These are phyloP conservation scores for Mycena haematopus DNA, from an alignment of 768 basidiomycete species.

Conservation along the genomic window DNA sequence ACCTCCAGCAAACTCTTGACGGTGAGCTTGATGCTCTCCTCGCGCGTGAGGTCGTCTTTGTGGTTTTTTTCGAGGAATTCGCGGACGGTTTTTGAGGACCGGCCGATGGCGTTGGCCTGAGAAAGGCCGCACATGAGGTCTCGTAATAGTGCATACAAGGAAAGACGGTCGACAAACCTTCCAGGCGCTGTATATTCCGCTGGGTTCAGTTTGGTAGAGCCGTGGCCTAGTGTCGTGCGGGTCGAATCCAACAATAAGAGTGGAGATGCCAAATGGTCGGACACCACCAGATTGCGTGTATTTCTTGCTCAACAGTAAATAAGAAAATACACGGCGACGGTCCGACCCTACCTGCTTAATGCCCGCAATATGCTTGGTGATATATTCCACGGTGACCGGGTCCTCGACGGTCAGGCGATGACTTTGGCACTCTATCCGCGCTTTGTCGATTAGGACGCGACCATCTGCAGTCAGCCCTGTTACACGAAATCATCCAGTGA, in stretches of 20 bases:
- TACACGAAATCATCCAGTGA: conserved; percentile 19
- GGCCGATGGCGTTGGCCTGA: conserved; percentile 93
- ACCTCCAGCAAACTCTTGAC: conserved; percentile 96
- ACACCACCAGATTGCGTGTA: conserved; percentile 97
- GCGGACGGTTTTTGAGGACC: conserved; percentile 97
- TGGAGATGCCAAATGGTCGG: conserved; percentile 97
- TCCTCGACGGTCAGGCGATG: conserved; percentile 98
- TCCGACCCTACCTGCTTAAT: conserved; percentile 84
- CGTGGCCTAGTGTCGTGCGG: conserved; percentile 88
- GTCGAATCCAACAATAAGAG: conserved; percentile 96
- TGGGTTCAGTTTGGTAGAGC: conserved; percentile 96
- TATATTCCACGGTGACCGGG: conserved; percentile 97
- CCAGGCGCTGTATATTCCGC: conserved; percentile 98
- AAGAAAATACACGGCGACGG: background rate
- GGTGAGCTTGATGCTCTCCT: conserved; percentile 93
- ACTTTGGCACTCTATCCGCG: conserved; percentile 96
- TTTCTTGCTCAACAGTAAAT: conserved; percentile 4
- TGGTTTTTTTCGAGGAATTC: conserved; percentile 99
- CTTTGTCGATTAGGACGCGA: conserved; percentile 96
- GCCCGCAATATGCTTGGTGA: conserved; percentile 97
- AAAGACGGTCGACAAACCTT: conserved; percentile 62
- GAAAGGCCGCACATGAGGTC: background rate
- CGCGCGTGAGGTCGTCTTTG: conserved; percentile 86
- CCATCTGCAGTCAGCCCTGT: conserved; percentile 96
- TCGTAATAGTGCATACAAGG: background rate